A percentile compares a stretch with the other conserved stretches of the same genome.
Evolutionary conservation across 225 moss, liverwort and hornwort species (phyloP).

Genomic region (Bryum argenteum): DNA sequence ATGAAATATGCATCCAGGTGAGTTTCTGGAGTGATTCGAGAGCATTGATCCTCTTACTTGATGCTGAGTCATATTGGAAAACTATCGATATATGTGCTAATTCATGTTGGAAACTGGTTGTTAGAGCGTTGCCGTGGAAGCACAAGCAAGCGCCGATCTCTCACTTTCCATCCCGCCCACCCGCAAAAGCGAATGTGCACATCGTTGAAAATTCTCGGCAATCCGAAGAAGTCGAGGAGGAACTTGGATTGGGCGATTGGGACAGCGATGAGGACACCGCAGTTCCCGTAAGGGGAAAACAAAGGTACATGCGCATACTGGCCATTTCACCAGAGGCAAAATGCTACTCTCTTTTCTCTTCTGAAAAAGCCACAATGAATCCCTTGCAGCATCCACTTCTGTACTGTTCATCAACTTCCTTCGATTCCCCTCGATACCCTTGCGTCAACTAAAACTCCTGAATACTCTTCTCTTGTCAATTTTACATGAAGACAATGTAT

Average conservation of each 20-base stretch:
- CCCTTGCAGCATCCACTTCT: too few species aligned
- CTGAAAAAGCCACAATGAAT: too few species aligned
- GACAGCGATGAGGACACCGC: conserved; percentile 68
- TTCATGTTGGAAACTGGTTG: conserved; percentile 20
- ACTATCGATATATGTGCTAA: too few species aligned
- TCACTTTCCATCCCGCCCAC: conserved; percentile 32
- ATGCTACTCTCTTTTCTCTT: too few species aligned
- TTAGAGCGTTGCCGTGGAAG: conserved; percentile 53
- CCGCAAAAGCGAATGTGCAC: conserved; percentile 7
- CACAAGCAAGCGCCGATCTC: conserved; percentile 23
- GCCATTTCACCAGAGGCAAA: background rate
- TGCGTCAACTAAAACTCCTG: too few species aligned
- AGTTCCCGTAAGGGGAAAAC: conserved; percentile 18
- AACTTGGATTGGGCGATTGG: conserved; percentile 88
- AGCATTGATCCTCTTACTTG: too few species aligned
- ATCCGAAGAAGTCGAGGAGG: conserved; percentile 44
- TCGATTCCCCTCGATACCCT: too few species aligned
- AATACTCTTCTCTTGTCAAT: too few species aligned
- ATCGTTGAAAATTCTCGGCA: conserved; percentile 27
- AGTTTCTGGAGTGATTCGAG: too few species aligned
- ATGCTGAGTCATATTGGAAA: too few species aligned
- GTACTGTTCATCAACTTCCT: too few species aligned
- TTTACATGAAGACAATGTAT: too few species aligned
- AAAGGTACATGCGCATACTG: conserved; percentile 28
- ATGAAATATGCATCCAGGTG: conserved; percentile 43